phyloP scores from a whole-genome alignment of 768 basidiomycete genomes.

The Lactifluus rugatus region DNA sequence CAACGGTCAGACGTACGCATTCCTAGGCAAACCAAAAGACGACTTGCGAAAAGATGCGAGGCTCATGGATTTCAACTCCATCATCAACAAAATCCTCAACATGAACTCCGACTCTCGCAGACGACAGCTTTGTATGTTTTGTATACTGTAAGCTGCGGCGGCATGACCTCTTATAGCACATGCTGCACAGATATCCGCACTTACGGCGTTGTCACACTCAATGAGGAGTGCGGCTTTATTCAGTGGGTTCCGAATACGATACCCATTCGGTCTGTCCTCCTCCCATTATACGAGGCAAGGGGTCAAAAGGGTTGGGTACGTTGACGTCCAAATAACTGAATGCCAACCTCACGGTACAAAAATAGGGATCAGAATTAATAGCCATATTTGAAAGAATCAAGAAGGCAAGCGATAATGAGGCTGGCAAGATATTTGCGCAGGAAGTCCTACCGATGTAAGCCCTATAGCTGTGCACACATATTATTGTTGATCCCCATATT shows the following conservation, averaged over 20 bases:
- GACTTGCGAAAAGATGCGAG: conserved; percentile 96
- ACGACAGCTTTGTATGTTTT: conserved; percentile 71
- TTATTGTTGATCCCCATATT: neutral
- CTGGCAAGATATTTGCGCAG: conserved; percentile 39
- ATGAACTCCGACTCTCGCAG: conserved; percentile 88
- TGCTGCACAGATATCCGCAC: conserved; percentile 80
- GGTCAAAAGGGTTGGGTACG: conserved; percentile 43
- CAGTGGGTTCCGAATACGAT: conserved; percentile 97
- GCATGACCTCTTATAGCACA: conserved; percentile 1
- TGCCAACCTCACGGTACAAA: neutral
- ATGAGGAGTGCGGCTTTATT: conserved; percentile 94
- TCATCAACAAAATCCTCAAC: conserved; percentile 94
- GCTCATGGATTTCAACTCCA: conserved; percentile 95
- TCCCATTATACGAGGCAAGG: conserved; percentile 52
- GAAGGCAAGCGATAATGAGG: conserved; percentile 38
- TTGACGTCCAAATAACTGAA: neutral
- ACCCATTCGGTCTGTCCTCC: conserved; percentile 67
- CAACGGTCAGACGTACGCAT: conserved; percentile 78
- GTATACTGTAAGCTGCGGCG: neutral
- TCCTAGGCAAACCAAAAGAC: conserved; percentile 94
- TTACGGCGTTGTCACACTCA: conserved; percentile 96
- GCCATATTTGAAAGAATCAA: conserved; percentile 44
- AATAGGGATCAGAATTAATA: conserved; percentile 37
- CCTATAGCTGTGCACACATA: conserved; percentile 20
- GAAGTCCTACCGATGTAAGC: conserved; percentile 49